Evolutionary conservation across 176 grass and related monocot species (phyloP).

Genomic region (Tillandsia leiboldiana): DNA sequence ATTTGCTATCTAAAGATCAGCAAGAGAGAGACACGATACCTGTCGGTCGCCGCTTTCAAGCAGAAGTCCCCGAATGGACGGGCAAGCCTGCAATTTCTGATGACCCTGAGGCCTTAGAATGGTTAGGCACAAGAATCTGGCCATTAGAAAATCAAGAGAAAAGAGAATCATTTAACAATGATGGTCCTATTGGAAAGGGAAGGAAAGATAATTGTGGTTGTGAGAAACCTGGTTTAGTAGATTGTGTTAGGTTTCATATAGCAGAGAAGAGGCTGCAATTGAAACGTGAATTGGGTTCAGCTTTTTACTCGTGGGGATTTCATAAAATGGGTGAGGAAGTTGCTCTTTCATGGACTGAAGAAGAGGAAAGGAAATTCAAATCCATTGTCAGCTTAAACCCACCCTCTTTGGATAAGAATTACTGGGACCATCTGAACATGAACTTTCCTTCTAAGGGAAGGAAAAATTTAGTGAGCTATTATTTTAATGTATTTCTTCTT

Average conservation of each 20-base stretch:
- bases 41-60: conserved; percentile 30
- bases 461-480: conserved; percentile 70
- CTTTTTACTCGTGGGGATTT: conserved; percentile 70
- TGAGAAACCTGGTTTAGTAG: conserved; percentile 32
- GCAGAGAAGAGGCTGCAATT: conserved; percentile 43
- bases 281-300: conserved; percentile 38
- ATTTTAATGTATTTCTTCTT: conserved; percentile 82
- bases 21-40: conserved; percentile 23
- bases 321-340: conserved; percentile 79
- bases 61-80: conserved; percentile 43
- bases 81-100: conserved; percentile 22
- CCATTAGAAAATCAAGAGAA: conserved; percentile 31
- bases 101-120: conserved; percentile 36
- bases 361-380: conserved; percentile 65
- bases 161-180: not conserved
- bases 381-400: conserved; percentile 26
- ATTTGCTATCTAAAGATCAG: conserved; percentile 26
- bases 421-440: conserved; percentile 38
- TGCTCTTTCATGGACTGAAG: conserved; percentile 68
- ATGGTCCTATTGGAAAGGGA: conserved; percentile 37
- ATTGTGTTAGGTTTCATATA: conserved; percentile 59
- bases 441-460: conserved; percentile 36
- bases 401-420: conserved; percentile 32
- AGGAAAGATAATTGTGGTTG: conserved; percentile 40
- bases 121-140: conserved; percentile 53